Evolutionary conservation across 2,329 filamentous ascomycete genomes (phyloP), one percentile per base, ranked within the genome.

Genomic region (Venturia nashicola): DNA sequence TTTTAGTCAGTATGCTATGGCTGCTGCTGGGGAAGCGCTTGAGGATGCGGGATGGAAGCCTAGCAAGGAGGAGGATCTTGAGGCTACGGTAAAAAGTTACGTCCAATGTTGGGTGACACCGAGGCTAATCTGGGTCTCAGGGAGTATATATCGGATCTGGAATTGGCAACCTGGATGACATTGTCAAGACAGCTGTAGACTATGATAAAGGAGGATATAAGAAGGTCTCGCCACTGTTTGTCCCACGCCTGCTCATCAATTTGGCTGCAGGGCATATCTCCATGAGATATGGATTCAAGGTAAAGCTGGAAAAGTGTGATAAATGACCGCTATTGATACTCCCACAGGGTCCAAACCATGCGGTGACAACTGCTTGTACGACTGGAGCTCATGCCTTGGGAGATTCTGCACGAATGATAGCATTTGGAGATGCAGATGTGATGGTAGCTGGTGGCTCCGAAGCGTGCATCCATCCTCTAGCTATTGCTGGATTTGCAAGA

Each of bases 401-500:
- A 20, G 94, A 99, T 73, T 94, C 94, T 6, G 87, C 89, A n/a
- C 86, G 93, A 20, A 90, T 97, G 72, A 93, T 99, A 66, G 84
- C 88, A n/a, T 87, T 86, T 71, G 92, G 91, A 7, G 93, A 97
- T 72, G 93, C 93, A 57, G 83, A 96, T 73, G 88, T 97, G 63
- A 97, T 99, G 91, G 77, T 99, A 9, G 91, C 94, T n/a, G 94
- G 94, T 51, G 93, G 93, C 36, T 86, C 93, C 9, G 94, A 99
- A 75, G 91, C 93, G 0, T 99, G 94, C 73, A 93, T 99, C 64
- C 93, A 99, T 72, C 94, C 94, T 11, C 81, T 99, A 54, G 90
- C 93, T 1, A 88, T 97, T 68, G 90, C 92, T 7, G 94, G 93
- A 7, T 99, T 99, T 71, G 88, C 91, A 32, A 83, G 91, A 66